Evolutionary conservation across 2,329 filamentous ascomycete species (phyloP).

Genomic region (Xylaria sp.): DNA sequence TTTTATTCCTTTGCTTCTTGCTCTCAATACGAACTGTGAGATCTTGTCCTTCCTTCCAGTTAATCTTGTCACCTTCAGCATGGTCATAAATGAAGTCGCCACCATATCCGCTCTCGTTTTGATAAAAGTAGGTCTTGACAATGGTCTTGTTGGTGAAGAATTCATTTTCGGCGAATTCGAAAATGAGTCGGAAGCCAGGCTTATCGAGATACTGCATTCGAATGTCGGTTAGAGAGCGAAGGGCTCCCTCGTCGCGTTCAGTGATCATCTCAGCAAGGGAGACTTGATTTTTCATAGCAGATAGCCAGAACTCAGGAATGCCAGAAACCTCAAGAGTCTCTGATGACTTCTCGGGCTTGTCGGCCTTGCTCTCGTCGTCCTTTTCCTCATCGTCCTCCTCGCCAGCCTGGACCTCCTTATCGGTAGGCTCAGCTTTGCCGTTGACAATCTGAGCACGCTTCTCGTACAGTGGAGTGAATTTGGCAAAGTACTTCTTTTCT

Average conservation of each 20-base stretch:
- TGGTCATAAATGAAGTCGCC: conserved; percentile 99
- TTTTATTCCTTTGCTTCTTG: conserved; percentile 99
- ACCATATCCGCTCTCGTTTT: conserved; percentile 97
- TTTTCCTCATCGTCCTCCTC: conserved; percentile 76
- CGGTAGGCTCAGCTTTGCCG: conserved; percentile 81
- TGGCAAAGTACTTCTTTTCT: conserved; percentile 99
- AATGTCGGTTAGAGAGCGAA: conserved; percentile 89
- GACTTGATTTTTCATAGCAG: conserved; percentile 99
- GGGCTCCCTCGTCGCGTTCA: conserved; percentile 91
- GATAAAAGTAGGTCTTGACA: conserved; percentile 98
- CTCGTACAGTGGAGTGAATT: conserved; percentile 96
- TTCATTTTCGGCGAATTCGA: conserved; percentile 93
- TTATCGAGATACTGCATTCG: conserved; percentile 99
- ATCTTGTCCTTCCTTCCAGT: conserved; percentile 94
- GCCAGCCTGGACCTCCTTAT: conserved; percentile 84
- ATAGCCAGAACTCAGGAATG: conserved; percentile 99
- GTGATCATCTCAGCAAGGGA: conserved; percentile 98
- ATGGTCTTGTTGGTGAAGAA: conserved; percentile 98
- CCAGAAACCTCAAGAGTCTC: conserved; percentile 66
- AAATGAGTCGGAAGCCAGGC: conserved; percentile 97
- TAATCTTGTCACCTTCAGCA: conserved; percentile 96
- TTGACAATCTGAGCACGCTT: conserved; percentile 94
- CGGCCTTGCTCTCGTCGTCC: conserved; percentile 56
- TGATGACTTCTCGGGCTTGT: conserved; percentile 61
- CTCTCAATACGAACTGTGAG: conserved; percentile 93